Evolutionary conservation across 2,329 filamentous ascomycete genomes (phyloP), one percentile per base, ranked within the genome.

Genomic region (Dactylellina sp.): DNA sequence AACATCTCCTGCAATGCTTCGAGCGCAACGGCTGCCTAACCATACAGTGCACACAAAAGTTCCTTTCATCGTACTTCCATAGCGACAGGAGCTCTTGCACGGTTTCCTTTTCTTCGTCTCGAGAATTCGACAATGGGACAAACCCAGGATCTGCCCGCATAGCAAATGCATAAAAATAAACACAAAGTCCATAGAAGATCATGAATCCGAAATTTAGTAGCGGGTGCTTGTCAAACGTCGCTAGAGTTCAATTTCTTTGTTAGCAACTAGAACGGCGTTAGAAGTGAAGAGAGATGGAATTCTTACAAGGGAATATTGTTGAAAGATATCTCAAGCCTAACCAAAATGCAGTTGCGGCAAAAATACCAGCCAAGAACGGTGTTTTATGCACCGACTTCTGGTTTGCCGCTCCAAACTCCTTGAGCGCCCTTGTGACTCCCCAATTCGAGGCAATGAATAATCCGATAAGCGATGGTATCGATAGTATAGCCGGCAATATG

Each of bases 31-130:
- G 95, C 77, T 91, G 94, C 61, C 94, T 88, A 77, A 96, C 91
- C 93, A 98, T 96, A 83, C 95, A 99, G 52, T 88, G 88, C 25
- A 96, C 89, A 81, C 95, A 99, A 79, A 98, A 99, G 80, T 97
- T 94, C 75, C 89, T 85, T 80, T 97, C 94, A 79, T 99, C 93
- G 80, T 94, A 99, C 79, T 92, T 95, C 88, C 92, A 95, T 76
- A 89, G 81, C 68, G 88, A 86, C 75, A 99, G 86, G 6, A 99
- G 86, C 77, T 97, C 91, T 76, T 96, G 91, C 77, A 99, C 96
- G 68, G 91, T 89, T 42, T 89, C 89, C 81, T 94, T 93, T 81
- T 97, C 94, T 80, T 96, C 91, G 24, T 91, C 92, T 64, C 96
- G 90, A 77, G 93, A 94, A 65, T 90, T 89, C 78, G 93, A 87